Evolutionary conservation across 306 rosid genomes (phyloP), one percentile per base, ranked within the genome.

Genomic region (Ormosia emarginata): DNA sequence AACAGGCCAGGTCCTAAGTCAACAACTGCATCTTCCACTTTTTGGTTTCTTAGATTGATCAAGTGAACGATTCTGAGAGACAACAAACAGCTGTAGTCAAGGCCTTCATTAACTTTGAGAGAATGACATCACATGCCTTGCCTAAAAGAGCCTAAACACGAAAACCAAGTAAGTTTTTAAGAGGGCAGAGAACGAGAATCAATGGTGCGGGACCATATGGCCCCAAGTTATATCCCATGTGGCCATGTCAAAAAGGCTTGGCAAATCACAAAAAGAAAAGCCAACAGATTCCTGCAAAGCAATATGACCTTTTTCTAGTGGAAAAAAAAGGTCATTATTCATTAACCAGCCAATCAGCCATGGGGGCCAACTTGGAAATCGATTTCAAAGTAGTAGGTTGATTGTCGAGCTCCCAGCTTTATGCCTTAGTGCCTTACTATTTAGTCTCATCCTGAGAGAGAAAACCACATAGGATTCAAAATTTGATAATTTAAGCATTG

Each of bases 211-310:
- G 61, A 77, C 74, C n/a, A 12, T 47, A 64, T 73, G 50, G 47
- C 52, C 34, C 17, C 50, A 55, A 12, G 18, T 40, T 18, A 65
- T 34, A 46, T 78, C 79, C 80, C 63, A 62, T 64, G 39, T 61
- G 8, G 44, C 77, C 55, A 62, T 71, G 47, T 59, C 12, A 64
- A 53, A 64, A 80, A 24, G 69, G 32, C 37, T 36, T 43, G 71
- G 55, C n/a, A 78, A 65, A 71, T 72, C 80, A 33, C 15, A 53
- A n/a, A 63, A 83, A 17, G 50, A 75, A 15, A 75, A 71, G 69
- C 30, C n/a, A 13, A 65, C 29, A 30, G 62, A 71, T 64, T 85
- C 67, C 74, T 32, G 8, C 46, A 75, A 71, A 63, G 58, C 50
- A 53, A 44, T 53, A 56, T 41, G 15, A 61, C 37, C 44, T 43